Percentiles rank a stretch among this genome's conserved stretches.
Conservation (phyloP, 495 filamentous ascomycete species). For the Aspergillus steynii region DNA sequence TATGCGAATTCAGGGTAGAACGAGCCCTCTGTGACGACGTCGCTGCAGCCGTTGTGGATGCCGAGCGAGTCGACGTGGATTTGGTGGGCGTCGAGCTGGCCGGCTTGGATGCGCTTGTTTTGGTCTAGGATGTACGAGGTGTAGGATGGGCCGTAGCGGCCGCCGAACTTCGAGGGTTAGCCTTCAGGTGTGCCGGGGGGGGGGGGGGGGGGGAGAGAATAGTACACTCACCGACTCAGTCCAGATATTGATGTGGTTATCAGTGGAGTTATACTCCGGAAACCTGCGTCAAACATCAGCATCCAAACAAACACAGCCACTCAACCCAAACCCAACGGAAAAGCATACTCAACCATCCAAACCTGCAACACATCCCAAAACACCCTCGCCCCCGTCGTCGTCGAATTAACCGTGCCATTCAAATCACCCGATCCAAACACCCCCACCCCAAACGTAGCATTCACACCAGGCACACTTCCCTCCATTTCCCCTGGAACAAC, state of each 20-base stretch:
- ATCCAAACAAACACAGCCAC: background rate
- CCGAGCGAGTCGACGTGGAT: slow-evolving; percentile 1
- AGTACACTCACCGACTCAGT: background rate
- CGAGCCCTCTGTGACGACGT: background rate
- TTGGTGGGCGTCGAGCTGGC: background rate
- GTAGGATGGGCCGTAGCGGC: slow-evolving; percentile 1
- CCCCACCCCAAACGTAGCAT: background rate
- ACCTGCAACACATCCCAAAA: slow-evolving; percentile 2
- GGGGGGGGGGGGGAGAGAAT: no score
- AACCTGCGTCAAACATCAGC: background rate
- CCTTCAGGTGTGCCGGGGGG: background rate
- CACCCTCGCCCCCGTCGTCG: background rate
- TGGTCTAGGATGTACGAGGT: background rate
- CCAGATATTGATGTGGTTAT: background rate
- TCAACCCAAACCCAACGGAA: background rate
- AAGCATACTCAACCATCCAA: background rate
- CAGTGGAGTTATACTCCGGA: background rate
- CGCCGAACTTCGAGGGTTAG: background rate
- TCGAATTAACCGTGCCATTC: slow-evolving; percentile 3
- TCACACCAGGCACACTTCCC: background rate
- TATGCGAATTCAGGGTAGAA: slow-evolving; percentile 3
- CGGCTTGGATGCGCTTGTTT: background rate
- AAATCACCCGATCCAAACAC: background rate
- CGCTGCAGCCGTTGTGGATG: slow-evolving; percentile 3
- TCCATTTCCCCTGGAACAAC: background rate